Conservation (phyloP, 371 early-diverging fungal species). For the Apophysomyces ossiformis region DNA sequence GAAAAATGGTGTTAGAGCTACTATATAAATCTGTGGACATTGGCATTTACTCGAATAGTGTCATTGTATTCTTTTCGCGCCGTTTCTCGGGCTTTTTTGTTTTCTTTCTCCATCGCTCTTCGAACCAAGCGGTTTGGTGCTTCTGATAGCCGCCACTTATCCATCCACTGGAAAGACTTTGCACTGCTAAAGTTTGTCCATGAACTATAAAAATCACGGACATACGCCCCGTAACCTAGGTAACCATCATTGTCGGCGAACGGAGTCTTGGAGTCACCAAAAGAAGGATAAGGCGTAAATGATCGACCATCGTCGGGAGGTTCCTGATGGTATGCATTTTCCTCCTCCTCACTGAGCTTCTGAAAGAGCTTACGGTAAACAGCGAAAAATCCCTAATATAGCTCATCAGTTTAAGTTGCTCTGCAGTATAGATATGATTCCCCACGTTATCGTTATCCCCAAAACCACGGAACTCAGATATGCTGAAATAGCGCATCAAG, state of each 20-base stretch:
- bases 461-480: constrained; percentile 68
- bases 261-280: constrained; percentile 61
- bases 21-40: not conserved
- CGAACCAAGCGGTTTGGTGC: constrained; percentile 83
- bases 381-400: constrained; percentile 73
- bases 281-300: constrained; percentile 52
- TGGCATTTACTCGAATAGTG: constrained; percentile 66
- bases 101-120: constrained; percentile 91
- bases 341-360: constrained; percentile 80
- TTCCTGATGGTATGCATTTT: constrained; percentile 58
- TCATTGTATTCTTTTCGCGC: constrained; percentile 88
- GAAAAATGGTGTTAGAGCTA: not conserved
- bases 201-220: constrained; percentile 74
- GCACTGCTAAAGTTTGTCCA: constrained; percentile 79
- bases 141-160: constrained; percentile 83
- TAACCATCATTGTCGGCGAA: constrained; percentile 54
- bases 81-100: constrained; percentile 82
- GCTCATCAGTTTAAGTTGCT: not conserved
- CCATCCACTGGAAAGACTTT: constrained; percentile 90
- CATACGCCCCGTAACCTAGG: constrained; percentile 42
- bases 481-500: constrained; percentile 74
- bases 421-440: not conserved
- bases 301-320: constrained; percentile 45
- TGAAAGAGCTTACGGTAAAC: constrained; percentile 83
- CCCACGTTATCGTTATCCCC: constrained; percentile 61